Evolutionary conservation across 257 asterid species (phyloP).

Genomic region (Hygrophila difformis): DNA sequence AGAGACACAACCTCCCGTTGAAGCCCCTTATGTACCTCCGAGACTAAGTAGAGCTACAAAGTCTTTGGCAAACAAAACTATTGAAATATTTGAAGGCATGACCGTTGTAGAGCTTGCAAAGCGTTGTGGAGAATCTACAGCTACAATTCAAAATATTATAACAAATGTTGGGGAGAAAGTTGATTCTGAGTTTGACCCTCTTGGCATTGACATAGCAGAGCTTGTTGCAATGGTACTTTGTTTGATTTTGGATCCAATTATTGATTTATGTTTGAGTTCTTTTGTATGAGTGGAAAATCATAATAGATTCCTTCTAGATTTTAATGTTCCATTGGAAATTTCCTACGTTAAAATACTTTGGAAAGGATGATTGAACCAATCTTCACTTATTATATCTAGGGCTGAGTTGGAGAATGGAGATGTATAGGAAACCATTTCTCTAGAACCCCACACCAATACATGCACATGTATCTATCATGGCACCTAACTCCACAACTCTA

Average conservation of each 20-base stretch:
- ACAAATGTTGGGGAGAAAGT: slow-evolving; percentile 79
- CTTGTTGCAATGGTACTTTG: slow-evolving; percentile 80
- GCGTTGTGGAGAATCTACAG: slow-evolving; percentile 66
- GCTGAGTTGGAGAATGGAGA: no score
- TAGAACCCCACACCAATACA: no score
- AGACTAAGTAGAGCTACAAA: slow-evolving; percentile 41
- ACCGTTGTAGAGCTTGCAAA: slow-evolving; percentile 69
- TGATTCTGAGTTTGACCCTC: slow-evolving; percentile 74
- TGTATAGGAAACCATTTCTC: no score
- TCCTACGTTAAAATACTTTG: no score
- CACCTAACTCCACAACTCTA: no score
- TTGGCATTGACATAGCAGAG: slow-evolving; percentile 81
- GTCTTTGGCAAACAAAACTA: slow-evolving; percentile 49
- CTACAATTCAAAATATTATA: slow-evolving; percentile 62
- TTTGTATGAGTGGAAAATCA: slow-evolving; percentile 11
- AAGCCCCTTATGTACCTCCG: slow-evolving; percentile 74
- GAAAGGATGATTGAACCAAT: no score
- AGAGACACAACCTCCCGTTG: slow-evolving; percentile 44
- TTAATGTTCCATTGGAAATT: neutral
- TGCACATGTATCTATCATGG: no score
- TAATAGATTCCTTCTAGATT: slow-evolving; percentile 4
- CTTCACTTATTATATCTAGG: no score
- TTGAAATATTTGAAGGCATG: slow-evolving; percentile 93
- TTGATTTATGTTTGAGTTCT: slow-evolving; percentile 11
- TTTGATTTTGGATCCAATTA: slow-evolving; percentile 10